Conservation (phyloP, 1,139 yeast species). For the Kodamaea alishanica region DNA sequence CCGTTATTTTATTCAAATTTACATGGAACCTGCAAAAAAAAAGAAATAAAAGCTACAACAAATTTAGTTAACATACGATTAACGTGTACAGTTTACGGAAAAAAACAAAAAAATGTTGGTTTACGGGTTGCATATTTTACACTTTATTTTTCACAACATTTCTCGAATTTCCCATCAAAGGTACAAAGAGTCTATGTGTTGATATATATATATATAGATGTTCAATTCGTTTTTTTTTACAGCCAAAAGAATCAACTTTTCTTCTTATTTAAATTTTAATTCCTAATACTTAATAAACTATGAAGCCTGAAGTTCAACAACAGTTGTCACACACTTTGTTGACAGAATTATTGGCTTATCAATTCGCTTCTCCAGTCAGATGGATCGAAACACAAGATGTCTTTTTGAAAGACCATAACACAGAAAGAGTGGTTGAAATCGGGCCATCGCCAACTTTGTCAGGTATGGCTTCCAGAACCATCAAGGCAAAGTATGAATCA, state of each 20-base stretch:
- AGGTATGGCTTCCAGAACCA: conserved; percentile 97
- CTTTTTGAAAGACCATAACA: conserved; percentile 85
- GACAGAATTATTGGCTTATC: conserved; percentile 95
- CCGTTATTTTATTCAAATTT: no score
- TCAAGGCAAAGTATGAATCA: conserved; percentile 93
- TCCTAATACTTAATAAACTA: conserved; percentile 21
- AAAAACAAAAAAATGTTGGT: conserved; percentile 1
- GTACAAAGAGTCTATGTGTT: not conserved
- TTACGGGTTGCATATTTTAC: not conserved
- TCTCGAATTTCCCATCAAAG: conserved; percentile 2
- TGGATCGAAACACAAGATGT: conserved; percentile 99
- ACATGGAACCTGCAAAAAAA: no score
- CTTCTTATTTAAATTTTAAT: not conserved
- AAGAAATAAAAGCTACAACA: no score
- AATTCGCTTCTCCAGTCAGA: conserved; percentile 98
- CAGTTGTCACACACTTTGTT: conserved; percentile 92
- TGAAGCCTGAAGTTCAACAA: conserved; percentile 98
- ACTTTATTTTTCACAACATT: conserved; percentile 4
- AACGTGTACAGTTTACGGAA: no score
- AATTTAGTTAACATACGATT: no score
- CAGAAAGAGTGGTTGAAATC: conserved; percentile 95
- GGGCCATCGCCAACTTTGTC: conserved; percentile 99
- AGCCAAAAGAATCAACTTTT: not conserved
- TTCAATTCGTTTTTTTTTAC: not conserved
- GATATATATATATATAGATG: conserved; percentile 1